Evolutionary conservation across 73 alveolate species (phyloP).

Genomic region (Tetrahymena thermophila): DNA sequence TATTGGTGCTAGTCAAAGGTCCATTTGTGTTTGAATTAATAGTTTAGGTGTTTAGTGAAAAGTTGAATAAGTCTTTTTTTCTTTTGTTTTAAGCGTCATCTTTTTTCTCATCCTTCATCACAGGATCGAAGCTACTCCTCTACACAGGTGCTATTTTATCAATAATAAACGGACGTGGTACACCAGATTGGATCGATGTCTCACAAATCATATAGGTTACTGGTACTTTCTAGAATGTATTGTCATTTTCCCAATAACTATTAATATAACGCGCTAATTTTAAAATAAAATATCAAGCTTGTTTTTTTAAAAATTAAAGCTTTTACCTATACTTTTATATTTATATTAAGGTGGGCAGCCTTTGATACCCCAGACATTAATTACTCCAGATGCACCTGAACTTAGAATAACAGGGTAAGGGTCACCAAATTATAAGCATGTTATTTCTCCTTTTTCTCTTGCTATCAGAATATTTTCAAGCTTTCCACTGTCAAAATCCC

Average conservation of each 20-base stretch:
- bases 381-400: slow-evolving; percentile 59
- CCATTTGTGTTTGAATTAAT: not conserved
- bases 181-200: not conserved
- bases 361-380: slow-evolving; percentile 57
- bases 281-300: not conserved
- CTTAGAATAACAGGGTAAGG: slow-evolving; percentile 83
- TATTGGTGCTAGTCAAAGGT: not conserved
- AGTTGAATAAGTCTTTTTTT: not conserved
- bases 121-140: not conserved
- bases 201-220: not conserved
- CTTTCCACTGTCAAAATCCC: slow-evolving; percentile 95
- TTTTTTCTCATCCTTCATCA: not conserved
- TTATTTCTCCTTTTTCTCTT: slow-evolving; percentile 57
- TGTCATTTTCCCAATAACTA: not conserved
- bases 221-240: not conserved
- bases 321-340: not conserved
- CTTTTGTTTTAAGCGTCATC: not conserved
- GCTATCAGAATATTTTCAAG: slow-evolving; percentile 71
- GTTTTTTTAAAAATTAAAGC: not conserved
- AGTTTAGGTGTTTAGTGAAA: not conserved
- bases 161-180: not conserved
- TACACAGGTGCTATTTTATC: not conserved
- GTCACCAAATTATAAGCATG: slow-evolving; percentile 68
- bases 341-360: not conserved
- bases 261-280: not conserved